phyloP scores from a whole-genome alignment of 345 rosid species.

The Corymbia maculata region DNA sequence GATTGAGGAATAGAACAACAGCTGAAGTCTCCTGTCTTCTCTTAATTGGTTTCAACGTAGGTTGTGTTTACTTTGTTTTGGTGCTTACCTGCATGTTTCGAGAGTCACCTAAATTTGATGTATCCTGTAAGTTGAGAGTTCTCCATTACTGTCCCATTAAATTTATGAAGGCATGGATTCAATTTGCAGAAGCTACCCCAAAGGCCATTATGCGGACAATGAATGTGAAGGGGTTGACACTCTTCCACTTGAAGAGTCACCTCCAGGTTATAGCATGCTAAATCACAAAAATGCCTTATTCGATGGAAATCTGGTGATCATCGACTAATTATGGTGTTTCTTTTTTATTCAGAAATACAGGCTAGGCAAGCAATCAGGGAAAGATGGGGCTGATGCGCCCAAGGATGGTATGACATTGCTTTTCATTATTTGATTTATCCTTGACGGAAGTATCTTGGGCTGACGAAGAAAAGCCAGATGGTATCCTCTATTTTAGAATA shows the following conservation, averaged over 20 bases:
- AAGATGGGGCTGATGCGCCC: constrained; percentile 48
- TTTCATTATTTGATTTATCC: background rate
- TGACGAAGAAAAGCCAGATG: background rate
- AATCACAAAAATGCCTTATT: background rate
- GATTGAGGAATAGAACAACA: background rate
- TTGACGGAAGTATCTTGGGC: background rate
- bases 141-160: background rate
- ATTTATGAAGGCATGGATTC: background rate
- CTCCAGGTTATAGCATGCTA: constrained; percentile 54
- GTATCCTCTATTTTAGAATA: background rate
- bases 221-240: constrained; percentile 85
- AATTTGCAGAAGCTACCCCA: constrained; percentile 81
- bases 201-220: constrained; percentile 91
- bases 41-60: background rate
- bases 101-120: background rate
- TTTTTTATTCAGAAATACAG: constrained; percentile 62
- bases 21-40: background rate
- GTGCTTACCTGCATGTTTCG: background rate
- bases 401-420: constrained; percentile 31
- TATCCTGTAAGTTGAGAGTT: background rate
- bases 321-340: background rate
- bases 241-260: constrained; percentile 88
- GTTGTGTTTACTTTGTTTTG: background rate
- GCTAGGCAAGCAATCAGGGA: constrained; percentile 80
- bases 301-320: background rate